These are phyloP conservation scores for Phylloporus sp. DNA, from an alignment of 768 basidiomycete species.

Conservation along the genomic window DNA sequence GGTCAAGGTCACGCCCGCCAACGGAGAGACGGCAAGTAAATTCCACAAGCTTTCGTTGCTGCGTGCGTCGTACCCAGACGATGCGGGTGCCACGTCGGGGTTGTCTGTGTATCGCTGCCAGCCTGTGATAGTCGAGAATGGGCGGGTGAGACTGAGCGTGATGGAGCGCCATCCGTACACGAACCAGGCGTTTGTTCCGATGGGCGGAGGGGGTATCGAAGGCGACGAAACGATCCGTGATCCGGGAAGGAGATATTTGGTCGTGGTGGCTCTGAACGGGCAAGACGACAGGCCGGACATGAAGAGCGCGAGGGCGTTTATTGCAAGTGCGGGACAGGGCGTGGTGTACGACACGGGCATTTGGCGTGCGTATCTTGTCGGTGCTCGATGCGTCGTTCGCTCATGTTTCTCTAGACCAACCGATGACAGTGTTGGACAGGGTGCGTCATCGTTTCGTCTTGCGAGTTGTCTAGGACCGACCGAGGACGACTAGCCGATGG, in stretches of 20 bases:
- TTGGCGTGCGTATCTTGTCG: constrained; percentile 71
- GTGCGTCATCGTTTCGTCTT: constrained; percentile 34
- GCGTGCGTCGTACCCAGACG: constrained; percentile 57
- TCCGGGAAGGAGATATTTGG: constrained; percentile 60
- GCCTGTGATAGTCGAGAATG: constrained; percentile 41
- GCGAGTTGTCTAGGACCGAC: neutral
- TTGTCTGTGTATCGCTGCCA: constrained; percentile 85
- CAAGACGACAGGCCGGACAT: constrained; percentile 73
- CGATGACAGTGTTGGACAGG: constrained; percentile 77
- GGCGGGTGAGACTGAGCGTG: constrained; percentile 56
- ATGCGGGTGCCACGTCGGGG: constrained; percentile 52
- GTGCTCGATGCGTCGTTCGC: neutral
- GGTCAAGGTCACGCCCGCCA: constrained; percentile 73
- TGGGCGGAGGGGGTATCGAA: constrained; percentile 55
- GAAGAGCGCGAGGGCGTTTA: constrained; percentile 70
- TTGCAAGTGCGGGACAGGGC: constrained; percentile 77
- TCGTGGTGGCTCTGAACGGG: constrained; percentile 82
- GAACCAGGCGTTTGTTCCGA: constrained; percentile 91
- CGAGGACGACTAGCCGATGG: constrained; percentile 47
- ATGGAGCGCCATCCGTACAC: constrained; percentile 88
- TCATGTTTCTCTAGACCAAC: constrained; percentile 63
- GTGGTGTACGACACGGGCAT: constrained; percentile 77
- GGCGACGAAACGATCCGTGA: constrained; percentile 44
- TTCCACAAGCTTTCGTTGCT: constrained; percentile 87
- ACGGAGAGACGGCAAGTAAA: constrained; percentile 86